Evolutionary conservation across 2,329 filamentous ascomycete species (phyloP), one percentile per base, ranked within the genome.

Genomic region (Plenodomus biglobosus): DNA sequence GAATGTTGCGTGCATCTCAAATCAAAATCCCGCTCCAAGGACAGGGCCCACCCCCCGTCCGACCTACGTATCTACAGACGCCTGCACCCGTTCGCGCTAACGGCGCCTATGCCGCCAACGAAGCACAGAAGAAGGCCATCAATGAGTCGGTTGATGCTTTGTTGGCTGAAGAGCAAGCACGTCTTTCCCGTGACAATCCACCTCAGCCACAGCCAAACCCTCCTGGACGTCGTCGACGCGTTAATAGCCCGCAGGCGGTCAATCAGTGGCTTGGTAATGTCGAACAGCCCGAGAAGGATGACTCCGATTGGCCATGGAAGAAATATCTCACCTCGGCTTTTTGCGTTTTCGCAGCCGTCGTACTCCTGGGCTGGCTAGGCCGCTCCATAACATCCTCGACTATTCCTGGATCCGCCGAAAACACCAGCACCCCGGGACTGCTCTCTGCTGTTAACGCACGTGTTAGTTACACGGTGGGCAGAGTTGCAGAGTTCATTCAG

Each of bases 261-360:
- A 50, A 55, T 16, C 46, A 56, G 19, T 61, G 59, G 61, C 53
- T 61, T 24, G 52, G 57, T 17, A 45, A 53, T 16, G 47, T 64
- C 15, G 46, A 58, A 13, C 39, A 34, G n/a, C 46, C 22, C 16
- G 44, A 44, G 8, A 37, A 53, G 15, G 55, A 61, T 8, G 55
- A 59, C 37, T 40, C 48, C 15, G 48, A 55, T 22, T 62, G 58
- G 57, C 41, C 37, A 30, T 56, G 52, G 50, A 52, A 46, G 27
- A 45, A 50, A 19, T 38, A 46, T 27, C 17, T 54, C 17, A 50
- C 45, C 8, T 48, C 44, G 35, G 43, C 47, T 2, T 56, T 58
- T 38, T 55, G 52, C 50, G 40, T 20, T 8, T 22, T 62, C 10
- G 15, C 52, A 17, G 35, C 36, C 42, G 32, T 36, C 34, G 13